Evolutionary conservation across 257 asterid genomes (phyloP).

Genomic region (Jasminum sambac): DNA sequence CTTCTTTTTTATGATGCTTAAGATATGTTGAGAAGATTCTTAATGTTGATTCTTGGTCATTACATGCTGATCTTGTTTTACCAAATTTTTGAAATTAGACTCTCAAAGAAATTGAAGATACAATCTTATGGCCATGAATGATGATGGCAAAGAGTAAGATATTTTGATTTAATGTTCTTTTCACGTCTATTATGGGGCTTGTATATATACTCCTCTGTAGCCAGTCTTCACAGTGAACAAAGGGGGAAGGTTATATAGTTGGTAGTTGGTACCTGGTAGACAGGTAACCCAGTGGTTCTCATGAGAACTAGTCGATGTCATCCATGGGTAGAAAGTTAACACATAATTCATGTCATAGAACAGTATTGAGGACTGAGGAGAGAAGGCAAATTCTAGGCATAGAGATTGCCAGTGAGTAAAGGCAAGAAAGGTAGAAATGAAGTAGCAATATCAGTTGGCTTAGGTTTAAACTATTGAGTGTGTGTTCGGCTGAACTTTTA

Average conservation of each 20-base stretch:
- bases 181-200: neutral
- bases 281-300: neutral
- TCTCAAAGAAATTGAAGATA: slow-evolving; percentile 22
- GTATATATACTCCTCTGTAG: neutral
- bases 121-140: neutral
- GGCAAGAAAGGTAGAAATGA: neutral
- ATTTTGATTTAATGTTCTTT: slow-evolving; percentile 18
- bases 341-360: neutral
- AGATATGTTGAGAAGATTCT: slow-evolving; percentile 9
- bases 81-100: slow-evolving; percentile 15
- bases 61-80: slow-evolving; percentile 20
- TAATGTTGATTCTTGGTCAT: slow-evolving; percentile 15
- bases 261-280: neutral
- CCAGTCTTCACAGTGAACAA: neutral
- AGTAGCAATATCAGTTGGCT: neutral
- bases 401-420: neutral
- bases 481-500: too few species aligned
- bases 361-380: neutral
- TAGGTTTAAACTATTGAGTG: neutral
- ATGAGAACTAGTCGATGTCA: neutral
- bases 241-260: neutral
- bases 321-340: neutral
- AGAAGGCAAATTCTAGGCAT: neutral
- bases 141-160: slow-evolving; percentile 19
- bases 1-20: slow-evolving; percentile 5